Evolutionary conservation across 148 eudicot genomes (phyloP).

Genomic region (Diospyros kaki): DNA sequence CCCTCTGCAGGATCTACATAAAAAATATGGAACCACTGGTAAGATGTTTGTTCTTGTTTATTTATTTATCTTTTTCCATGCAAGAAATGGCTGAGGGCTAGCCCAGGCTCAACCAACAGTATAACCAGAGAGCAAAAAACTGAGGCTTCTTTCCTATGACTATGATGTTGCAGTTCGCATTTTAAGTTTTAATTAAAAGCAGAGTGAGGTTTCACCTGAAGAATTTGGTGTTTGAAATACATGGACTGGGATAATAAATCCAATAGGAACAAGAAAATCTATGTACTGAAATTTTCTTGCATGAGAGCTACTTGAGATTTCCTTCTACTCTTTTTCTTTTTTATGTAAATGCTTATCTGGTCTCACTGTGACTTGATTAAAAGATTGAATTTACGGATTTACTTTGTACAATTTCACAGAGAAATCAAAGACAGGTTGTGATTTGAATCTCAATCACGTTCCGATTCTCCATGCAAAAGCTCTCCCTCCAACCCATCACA

Average conservation of each 20-base stretch:
- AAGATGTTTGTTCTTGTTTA: slow-evolving; percentile 20
- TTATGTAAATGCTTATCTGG: neutral
- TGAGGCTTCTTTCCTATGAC: neutral
- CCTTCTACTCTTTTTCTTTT: neutral
- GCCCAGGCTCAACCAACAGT: neutral
- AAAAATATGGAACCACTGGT: slow-evolving; percentile 51
- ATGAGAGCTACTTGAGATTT: neutral
- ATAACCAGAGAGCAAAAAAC: too few relatives aligned
- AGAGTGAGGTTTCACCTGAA: neutral
- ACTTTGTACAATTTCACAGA: slow-evolving; percentile 23
- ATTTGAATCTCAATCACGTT: slow-evolving; percentile 21
- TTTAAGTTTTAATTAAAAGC: neutral
- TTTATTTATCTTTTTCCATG: neutral
- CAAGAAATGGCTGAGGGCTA: neutral
- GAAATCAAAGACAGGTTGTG: slow-evolving; percentile 28
- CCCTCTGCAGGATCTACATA: slow-evolving; percentile 59
- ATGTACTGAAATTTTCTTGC: neutral
- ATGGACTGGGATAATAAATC: neutral
- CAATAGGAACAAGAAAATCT: neutral
- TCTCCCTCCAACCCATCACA: slow-evolving; percentile 49
- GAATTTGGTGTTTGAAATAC: neutral
- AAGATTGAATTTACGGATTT: neutral
- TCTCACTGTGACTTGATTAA: neutral
- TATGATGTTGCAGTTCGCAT: neutral
- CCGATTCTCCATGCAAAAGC: slow-evolving; percentile 33